Conservation (phyloP, 306 rosid genomes). For the Styphnolobium japonicum region DNA sequence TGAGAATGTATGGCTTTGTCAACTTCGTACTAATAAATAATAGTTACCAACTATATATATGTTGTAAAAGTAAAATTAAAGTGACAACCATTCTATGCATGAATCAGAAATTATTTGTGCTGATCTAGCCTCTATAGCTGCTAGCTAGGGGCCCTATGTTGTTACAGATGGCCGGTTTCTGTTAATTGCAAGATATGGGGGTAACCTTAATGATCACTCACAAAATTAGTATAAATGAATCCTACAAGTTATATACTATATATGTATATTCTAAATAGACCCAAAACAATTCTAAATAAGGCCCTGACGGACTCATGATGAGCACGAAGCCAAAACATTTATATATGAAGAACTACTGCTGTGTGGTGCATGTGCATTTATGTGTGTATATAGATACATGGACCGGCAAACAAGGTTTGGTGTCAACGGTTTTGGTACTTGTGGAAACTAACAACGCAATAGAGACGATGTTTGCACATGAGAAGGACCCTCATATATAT, state of each 20-base stretch:
- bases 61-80: not conserved
- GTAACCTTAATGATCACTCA: not conserved
- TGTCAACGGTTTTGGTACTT: slow-evolving; percentile 5
- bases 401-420: slow-evolving; percentile 15
- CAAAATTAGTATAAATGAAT: not conserved
- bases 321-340: not conserved
- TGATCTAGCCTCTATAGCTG: not conserved
- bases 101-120: not conserved
- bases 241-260: not conserved
- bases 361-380: slow-evolving; percentile 19
- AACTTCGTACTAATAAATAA: not conserved
- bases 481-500: not conserved
- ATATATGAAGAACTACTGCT: not conserved
- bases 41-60: not conserved
- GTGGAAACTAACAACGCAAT: slow-evolving; percentile 5
- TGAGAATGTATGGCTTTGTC: slow-evolving; percentile 5
- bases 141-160: not conserved
- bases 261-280: not conserved
- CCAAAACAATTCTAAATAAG: not conserved
- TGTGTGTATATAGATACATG: not conserved
- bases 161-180: not conserved
- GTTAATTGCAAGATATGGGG: not conserved
- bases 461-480: slow-evolving; percentile 30
- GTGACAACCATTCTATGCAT: not conserved
- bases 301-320: not conserved